These are phyloP conservation scores for Musa schizocarpa DNA, from an alignment of 176 grass and related monocot genomes.

Conservation along the genomic window DNA sequence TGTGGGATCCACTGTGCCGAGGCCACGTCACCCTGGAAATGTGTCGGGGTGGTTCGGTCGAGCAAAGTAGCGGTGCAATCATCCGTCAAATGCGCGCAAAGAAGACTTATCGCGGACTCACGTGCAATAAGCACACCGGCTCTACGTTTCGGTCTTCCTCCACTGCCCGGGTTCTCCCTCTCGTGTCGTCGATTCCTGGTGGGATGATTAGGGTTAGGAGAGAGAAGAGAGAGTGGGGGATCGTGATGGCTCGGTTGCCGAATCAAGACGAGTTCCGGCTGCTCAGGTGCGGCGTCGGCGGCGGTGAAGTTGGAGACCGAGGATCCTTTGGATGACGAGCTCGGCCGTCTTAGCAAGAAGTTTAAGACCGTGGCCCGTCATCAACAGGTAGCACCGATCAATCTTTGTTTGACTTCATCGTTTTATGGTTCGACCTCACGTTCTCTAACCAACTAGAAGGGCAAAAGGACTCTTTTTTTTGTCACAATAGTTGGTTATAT, in stretches of 20 bases:
- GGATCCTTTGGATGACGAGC: slow-evolving; percentile 9
- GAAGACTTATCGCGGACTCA: background rate
- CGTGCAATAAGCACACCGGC: background rate
- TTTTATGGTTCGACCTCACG: background rate
- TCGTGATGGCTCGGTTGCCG: slow-evolving; percentile 45
- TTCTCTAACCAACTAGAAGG: no score
- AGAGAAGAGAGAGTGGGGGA: background rate
- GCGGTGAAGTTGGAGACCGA: slow-evolving; percentile 30
- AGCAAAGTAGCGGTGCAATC: no score
- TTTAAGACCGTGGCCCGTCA: slow-evolving; percentile 18
- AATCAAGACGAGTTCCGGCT: slow-evolving; percentile 32
- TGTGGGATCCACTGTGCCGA: no score
- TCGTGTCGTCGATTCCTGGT: background rate
- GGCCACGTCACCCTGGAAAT: no score
- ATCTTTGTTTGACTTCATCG: background rate
- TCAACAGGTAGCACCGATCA: slow-evolving; percentile 30
- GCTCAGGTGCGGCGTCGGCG: slow-evolving; percentile 4
- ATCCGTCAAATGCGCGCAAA: no score
- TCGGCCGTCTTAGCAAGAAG: slow-evolving; percentile 23
- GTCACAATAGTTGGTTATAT: no score
- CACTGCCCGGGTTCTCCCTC: background rate
- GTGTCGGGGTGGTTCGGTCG: no score
- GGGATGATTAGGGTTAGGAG: background rate
- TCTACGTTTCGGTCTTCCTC: background rate
- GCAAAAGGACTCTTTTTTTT: no score